Evolutionary conservation across 495 filamentous ascomycete genomes (phyloP).

Genomic region (Gamarada debralockiae): DNA sequence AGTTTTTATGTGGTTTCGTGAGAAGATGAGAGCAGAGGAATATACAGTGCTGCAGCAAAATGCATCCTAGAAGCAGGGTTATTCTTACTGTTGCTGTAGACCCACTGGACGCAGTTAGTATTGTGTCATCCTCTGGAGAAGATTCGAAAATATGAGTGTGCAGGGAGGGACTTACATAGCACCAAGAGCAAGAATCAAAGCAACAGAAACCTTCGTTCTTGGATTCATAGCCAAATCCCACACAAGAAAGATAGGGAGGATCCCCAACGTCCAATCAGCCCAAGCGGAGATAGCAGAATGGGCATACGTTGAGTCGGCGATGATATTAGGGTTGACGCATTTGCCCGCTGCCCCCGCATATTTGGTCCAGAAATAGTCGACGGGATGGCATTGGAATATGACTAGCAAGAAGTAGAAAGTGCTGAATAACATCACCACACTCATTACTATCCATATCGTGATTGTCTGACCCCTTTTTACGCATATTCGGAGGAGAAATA

Average conservation of each 20-base stretch:
- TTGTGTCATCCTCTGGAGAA: too few relatives aligned
- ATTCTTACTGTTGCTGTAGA: too few relatives aligned
- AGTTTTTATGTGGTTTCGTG: too few relatives aligned
- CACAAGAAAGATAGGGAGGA: slow-evolving; percentile 31
- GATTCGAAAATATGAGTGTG: too few relatives aligned
- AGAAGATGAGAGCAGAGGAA: too few relatives aligned
- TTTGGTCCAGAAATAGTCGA: slow-evolving; percentile 33
- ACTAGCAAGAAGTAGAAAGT: slow-evolving; percentile 33
- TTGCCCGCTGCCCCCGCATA: slow-evolving; percentile 12
- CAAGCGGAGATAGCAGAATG: slow-evolving; percentile 25
- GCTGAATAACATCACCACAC: slow-evolving; percentile 25
- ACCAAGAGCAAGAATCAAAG: slow-evolving; percentile 30
- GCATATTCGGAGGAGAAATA: slow-evolving; percentile 38
- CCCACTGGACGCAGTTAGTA: too few relatives aligned
- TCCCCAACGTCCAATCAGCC: slow-evolving; percentile 30
- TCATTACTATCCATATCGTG: slow-evolving; percentile 30
- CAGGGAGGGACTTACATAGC: slow-evolving; percentile 29
- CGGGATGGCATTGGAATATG: slow-evolving; percentile 41
- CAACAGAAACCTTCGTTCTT: slow-evolving; percentile 30
- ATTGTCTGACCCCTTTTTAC: slow-evolving; percentile 29
- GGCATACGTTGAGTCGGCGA: slow-evolving; percentile 25
- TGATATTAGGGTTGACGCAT: slow-evolving; percentile 17
- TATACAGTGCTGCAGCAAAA: too few relatives aligned
- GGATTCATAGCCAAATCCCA: slow-evolving; percentile 28
- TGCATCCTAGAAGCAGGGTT: too few relatives aligned